Evolutionary conservation across 805 yeast genomes (phyloP).

Genomic region (Pichia cephalocereana): DNA sequence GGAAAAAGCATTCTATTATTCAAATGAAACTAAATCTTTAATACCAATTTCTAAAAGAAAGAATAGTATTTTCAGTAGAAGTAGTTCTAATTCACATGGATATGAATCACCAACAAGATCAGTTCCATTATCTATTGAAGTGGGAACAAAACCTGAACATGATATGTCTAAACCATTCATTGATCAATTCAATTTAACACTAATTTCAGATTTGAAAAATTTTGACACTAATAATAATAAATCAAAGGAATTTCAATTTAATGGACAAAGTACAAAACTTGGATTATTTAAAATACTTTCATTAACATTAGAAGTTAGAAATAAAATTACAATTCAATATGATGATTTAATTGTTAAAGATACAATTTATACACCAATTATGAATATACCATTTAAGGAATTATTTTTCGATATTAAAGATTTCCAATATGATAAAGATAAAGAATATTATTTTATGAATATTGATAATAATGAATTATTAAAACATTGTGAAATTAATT

Average conservation of each 20-base stretch:
- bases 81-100: neutral
- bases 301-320: neutral
- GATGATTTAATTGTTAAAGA: neutral
- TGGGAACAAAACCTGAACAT: neutral
- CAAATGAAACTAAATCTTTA: neutral
- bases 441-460: neutral
- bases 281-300: neutral
- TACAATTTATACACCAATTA: neutral
- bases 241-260: slow-evolving; percentile 3
- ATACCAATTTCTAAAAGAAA: neutral
- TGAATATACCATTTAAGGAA: neutral
- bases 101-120: slow-evolving; percentile 1
- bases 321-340: neutral
- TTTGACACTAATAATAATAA: neutral
- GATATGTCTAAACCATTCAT: neutral
- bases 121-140: neutral
- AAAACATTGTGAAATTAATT: no score
- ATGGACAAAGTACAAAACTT: slow-evolving; percentile 5
- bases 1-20: slow-evolving; percentile 2
- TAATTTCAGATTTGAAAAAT: neutral
- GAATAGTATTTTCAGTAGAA: no score
- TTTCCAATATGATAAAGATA: neutral
- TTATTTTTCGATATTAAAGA: slow-evolving; percentile 1
- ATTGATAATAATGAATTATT: no score
- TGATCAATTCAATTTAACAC: neutral